Evolutionary conservation across 306 rosid species (phyloP), one percentile per base, ranked within the genome.

Genomic region (Astragalus membranaceus): DNA sequence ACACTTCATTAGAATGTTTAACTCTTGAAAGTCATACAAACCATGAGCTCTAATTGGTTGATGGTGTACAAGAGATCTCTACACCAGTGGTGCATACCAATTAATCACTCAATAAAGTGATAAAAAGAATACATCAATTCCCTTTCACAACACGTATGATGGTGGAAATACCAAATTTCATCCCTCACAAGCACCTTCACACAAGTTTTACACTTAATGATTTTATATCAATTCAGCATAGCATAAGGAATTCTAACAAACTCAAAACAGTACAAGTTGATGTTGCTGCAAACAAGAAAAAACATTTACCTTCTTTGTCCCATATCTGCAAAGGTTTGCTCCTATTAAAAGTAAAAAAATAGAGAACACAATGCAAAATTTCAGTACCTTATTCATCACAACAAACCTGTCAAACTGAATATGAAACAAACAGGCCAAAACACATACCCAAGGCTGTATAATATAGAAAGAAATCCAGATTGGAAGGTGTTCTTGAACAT

Each of bases 401-500:
- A 37, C n/a, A 75, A 71, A 58, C 20, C 11, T 3, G 9, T 4
- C 3, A 66, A 44, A 42, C 14, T 6, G 16, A 35, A 23, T 32
- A 11, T 6, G 63, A 54, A 62, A 79, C 30, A 73, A 10, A 36
- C 3, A 41, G 20, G 10, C 46, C 56, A 51, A 56, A 55, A 53
- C 26, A 10, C 89, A 60, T 91, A 91, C 99, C 97, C 99, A 7
- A 94, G 97, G 82, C 97, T 87, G 86, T 88, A 94, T 37, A 94
- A 72, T 64, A 94, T 91, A 69, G 99, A 94, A 43, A 94, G 92
- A 74, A 94, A 94, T 49, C 97, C 97, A 79, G 96, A 94, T 75
- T 94, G 99, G 78, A 94, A 94, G 7, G 96, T 94, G 86, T 94
- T 94, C 86, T 94, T 94, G 78, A 94, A 94, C 98, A 94, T 94